Percentiles rank a stretch among this genome's conserved stretches.
phyloP scores from a whole-genome alignment of 768 basidiomycete genomes.

The Panellus pusillus region DNA sequence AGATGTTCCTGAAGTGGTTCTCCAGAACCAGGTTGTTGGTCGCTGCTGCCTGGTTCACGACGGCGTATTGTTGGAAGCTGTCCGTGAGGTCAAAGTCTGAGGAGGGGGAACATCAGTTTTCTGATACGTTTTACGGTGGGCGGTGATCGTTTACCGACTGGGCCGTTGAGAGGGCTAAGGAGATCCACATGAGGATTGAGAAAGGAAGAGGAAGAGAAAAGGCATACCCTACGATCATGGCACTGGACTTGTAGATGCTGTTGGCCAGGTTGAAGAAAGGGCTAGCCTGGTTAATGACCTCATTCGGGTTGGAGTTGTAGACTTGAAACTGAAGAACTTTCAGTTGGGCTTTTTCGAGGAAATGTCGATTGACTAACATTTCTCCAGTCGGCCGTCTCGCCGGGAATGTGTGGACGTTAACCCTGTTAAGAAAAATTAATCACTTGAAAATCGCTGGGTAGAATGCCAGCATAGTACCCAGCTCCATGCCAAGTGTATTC shows the following conservation, averaged over 20 bases:
- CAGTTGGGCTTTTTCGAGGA: not conserved
- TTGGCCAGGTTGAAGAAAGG: not conserved
- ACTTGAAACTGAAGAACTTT: constrained; percentile 6
- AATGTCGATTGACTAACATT: not conserved
- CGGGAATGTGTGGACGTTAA: constrained; percentile 3
- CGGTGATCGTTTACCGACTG: not conserved
- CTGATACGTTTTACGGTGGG: not conserved
- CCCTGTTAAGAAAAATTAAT: not conserved
- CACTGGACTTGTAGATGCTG: not conserved
- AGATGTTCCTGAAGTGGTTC: not conserved
- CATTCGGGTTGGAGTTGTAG: constrained; percentile 6
- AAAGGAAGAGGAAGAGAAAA: not conserved
- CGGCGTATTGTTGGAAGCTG: constrained; percentile 14
- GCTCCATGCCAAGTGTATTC: constrained; percentile 6
- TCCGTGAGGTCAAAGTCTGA: constrained; percentile 4
- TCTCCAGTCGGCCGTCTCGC: constrained; percentile 5
- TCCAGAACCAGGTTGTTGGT: not conserved
- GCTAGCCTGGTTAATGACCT: not conserved
- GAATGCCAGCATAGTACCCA: not conserved
- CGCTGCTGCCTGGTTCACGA: constrained; percentile 7
- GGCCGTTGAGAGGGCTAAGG: constrained; percentile 3
- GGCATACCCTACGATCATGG: constrained; percentile 7
- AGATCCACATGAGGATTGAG: no score
- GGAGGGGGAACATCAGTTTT: not conserved
- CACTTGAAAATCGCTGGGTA: not conserved